Evolutionary conservation across 768 basidiomycete genomes (phyloP).

Genomic region (Kwoniella dendrophila): DNA sequence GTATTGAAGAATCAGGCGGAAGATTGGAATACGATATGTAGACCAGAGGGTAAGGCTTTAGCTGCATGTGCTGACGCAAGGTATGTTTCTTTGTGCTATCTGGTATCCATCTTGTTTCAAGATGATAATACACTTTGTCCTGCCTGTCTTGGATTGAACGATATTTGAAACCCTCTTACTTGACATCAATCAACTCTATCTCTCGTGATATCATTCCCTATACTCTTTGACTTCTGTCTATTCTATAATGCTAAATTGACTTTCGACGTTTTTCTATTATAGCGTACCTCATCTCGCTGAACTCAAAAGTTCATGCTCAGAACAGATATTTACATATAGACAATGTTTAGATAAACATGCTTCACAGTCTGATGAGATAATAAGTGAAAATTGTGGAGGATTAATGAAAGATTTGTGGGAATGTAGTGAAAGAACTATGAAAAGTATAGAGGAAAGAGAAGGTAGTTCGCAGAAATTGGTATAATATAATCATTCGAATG

Average conservation of each 20-base stretch:
- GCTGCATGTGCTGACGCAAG: conserved; percentile 51
- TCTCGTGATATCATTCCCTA: no score
- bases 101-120: not conserved
- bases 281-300: conserved; percentile 51
- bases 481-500: no score
- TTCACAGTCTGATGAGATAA: conserved; percentile 34
- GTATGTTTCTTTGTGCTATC: conserved; percentile 16
- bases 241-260: not conserved
- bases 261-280: not conserved
- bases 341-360: conserved; percentile 45
- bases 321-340: conserved; percentile 44
- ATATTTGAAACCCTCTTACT: no score
- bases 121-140: not conserved
- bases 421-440: conserved; percentile 47
- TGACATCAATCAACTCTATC: no score
- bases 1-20: conserved; percentile 48
- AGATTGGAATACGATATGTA: conserved; percentile 49
- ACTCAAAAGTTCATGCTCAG: conserved; percentile 45
- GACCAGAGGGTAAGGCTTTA: conserved; percentile 40
- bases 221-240: not conserved
- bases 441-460: conserved; percentile 27
- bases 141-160: not conserved
- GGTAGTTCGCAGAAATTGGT: not conserved
- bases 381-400: conserved; percentile 37
- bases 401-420: conserved; percentile 52